Conservation (phyloP, 2,329 filamentous ascomycete species). For the Davidsoniella australis region DNA sequence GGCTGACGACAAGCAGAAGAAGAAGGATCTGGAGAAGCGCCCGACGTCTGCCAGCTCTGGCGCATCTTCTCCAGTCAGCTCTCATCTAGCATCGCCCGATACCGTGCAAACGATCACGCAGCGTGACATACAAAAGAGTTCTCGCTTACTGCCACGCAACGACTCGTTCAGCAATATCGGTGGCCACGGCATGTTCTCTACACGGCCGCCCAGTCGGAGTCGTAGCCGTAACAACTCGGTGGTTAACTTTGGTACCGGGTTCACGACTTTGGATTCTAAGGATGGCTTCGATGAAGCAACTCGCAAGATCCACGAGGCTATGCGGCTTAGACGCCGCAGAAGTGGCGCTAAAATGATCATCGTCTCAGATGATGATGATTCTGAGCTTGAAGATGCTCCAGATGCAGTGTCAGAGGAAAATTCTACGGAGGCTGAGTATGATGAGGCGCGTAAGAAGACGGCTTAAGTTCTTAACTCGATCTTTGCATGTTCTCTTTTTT, state of each 20-base stretch:
- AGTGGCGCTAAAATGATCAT: constrained; percentile 23
- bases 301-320: constrained; percentile 67
- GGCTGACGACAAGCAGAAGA: constrained; percentile 23
- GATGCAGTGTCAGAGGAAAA: constrained; percentile 17
- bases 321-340: constrained; percentile 46
- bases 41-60: constrained; percentile 15
- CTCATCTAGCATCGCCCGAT: constrained; percentile 24
- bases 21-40: constrained; percentile 20
- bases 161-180: constrained; percentile 89
- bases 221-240: constrained; percentile 31
- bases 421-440: constrained; percentile 26
- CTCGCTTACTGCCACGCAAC: constrained; percentile 53
- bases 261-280: constrained; percentile 49
- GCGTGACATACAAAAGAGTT: constrained; percentile 36
- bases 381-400: constrained; percentile 24
- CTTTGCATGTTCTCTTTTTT: too few relatives aligned
- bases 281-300: constrained; percentile 69
- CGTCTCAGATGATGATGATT: constrained; percentile 24
- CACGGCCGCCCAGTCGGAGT: constrained; percentile 65
- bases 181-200: constrained; percentile 77
- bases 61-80: constrained; percentile 16
- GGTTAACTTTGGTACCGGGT: constrained; percentile 29
- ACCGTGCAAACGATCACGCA: constrained; percentile 25
- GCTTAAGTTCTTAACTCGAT: not conserved
- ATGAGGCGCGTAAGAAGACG: constrained; percentile 28